Evolutionary conservation across 495 filamentous ascomycete genomes (phyloP), one percentile per base, ranked within the genome.

Genomic region (Aspergillus saccharolyticus): DNA sequence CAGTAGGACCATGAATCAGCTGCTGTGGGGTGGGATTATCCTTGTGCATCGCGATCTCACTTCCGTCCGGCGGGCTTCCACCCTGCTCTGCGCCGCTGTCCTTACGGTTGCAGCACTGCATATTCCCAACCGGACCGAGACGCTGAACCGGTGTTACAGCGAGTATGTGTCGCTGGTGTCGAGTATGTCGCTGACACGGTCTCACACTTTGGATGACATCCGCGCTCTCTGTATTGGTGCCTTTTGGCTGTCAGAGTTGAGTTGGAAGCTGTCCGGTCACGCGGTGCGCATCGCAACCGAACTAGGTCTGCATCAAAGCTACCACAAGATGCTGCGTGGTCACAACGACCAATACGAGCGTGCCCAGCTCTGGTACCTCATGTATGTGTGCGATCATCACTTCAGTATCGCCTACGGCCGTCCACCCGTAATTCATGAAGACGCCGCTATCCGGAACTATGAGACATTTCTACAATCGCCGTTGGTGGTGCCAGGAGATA

Each of bases 321-420:
- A 78, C 52, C 74, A 77, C 24, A 76, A 76, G 52, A 68, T 80
- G 62, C 74, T 76, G 15, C 69, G 71, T 7, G 70, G 75, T 21
- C 63, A 71, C 51, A 63, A 49, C 30, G 78, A 82, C 58, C 80
- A 83, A 56, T 79, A 82, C 53, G 70, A 75, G 57, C 68, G 73
- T 19, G 75, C 74, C 7, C 75, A 78, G 53, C 65, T 78, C 15
- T 77, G 75, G 77, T 82, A 81, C 56, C 50, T 81, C 43, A 70
- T 82, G 0, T 83, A 81, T 59, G 77, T 82, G 16, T 83, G 80
- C 57, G 80, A 82, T 56, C 80, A 83, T 55, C 80, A 83, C 58
- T 80, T 80, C 20, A 78, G 74, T 48, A 80, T 82, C 44, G 76
- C 77, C 15, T 83, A 82, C 50, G 78, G 80, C 7, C 71, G 80